These are phyloP conservation scores for Fusarium sp. DNA, from an alignment of 2,329 filamentous ascomycete species.

Conservation along the genomic window DNA sequence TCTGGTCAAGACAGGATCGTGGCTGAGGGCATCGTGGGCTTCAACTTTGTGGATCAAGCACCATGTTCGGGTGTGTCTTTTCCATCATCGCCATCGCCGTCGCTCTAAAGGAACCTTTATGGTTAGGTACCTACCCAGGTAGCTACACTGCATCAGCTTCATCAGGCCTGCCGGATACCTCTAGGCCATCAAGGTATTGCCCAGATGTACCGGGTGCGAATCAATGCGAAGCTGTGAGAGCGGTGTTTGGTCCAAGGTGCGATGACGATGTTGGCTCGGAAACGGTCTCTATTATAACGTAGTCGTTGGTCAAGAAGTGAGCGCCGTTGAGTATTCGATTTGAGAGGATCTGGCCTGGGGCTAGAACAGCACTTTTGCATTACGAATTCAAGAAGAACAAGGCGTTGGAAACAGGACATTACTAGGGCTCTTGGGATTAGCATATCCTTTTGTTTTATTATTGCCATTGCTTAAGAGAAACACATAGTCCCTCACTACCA, in stretches of 20 bases:
- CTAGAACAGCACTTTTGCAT: not conserved
- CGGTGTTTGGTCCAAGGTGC: too few relatives aligned
- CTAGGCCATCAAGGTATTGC: constrained; percentile 35
- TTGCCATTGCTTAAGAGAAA: not conserved
- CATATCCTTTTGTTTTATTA: not conserved
- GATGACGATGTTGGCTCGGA: not conserved
- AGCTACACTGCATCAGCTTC: not conserved
- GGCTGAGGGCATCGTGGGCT: constrained; percentile 61
- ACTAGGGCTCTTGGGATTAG: not conserved
- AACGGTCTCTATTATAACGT: not conserved
- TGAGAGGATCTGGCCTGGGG: not conserved
- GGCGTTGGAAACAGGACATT: not conserved
- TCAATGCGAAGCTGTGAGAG: not conserved
- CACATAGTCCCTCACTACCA: too few relatives aligned
- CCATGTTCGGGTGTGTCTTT: not conserved
- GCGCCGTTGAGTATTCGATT: too few relatives aligned
- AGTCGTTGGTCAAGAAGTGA: not conserved
- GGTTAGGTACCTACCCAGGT: not conserved
- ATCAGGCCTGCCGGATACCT: not conserved
- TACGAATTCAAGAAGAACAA: not conserved
- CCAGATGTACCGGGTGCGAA: not conserved
- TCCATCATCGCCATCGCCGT: constrained; percentile 20
- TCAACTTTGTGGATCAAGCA: constrained; percentile 50
- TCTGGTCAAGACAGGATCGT: constrained; percentile 47
- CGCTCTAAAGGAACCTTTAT: constrained; percentile 16